Percentiles rank a stretch among this genome's conserved stretches.
phyloP scores from a whole-genome alignment of 257 asterid species.

The Gentiana dahurica region DNA sequence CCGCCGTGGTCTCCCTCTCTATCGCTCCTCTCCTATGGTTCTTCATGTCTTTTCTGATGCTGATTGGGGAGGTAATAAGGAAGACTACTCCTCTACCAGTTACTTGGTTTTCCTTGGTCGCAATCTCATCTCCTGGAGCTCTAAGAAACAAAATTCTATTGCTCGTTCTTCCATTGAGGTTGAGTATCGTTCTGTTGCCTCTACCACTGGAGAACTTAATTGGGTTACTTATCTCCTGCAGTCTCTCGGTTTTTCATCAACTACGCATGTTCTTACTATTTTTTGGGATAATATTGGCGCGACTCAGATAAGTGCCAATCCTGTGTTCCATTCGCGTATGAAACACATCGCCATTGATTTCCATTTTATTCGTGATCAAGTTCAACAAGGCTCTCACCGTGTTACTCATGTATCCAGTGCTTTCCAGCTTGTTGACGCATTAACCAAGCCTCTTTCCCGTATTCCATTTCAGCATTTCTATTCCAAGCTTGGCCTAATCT shows the following conservation, averaged over 20 bases:
- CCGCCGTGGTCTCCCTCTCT: too few relatives aligned
- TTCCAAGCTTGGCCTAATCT: too few relatives aligned
- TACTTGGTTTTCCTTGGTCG: background rate
- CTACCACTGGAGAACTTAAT: background rate
- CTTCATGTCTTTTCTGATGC: background rate
- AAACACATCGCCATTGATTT: background rate
- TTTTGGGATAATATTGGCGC: constrained; percentile 2
- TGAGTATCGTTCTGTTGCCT: background rate
- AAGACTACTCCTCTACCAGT: background rate
- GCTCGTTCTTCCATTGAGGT: constrained; percentile 1
- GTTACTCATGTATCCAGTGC: background rate
- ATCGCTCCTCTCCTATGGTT: too few relatives aligned
- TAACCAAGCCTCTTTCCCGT: background rate
- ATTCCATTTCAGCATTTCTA: background rate
- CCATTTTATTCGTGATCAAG: background rate
- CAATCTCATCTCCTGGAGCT: background rate
- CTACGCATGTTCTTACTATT: background rate
- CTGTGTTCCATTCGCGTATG: constrained; percentile 1
- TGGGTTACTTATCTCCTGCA: background rate
- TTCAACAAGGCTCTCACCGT: background rate
- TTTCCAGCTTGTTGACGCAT: background rate
- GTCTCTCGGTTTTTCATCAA: background rate
- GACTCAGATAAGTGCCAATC: background rate
- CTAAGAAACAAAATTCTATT: background rate
- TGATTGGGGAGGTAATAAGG: background rate